Evolutionary conservation across 2,329 filamentous ascomycete genomes (phyloP), one percentile per base, ranked within the genome.

Genomic region (Aspergillus calidoustus): DNA sequence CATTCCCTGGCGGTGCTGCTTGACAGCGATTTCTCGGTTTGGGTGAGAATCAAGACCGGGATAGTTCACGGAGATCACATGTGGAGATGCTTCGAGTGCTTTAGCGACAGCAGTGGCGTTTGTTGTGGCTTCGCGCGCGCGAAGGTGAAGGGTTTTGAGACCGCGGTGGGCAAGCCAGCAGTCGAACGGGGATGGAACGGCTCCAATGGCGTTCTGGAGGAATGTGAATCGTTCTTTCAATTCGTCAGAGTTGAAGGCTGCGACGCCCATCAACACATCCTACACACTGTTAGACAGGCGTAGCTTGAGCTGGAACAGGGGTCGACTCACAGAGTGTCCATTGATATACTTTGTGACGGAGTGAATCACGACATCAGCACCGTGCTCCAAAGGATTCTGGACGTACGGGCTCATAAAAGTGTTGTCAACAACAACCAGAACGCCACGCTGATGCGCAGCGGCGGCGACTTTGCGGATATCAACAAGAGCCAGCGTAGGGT

Each of bases 331-430:
- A 2, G 85, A 88, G 82, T 99, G 95, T 54, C 95, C 95, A 78
- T 98, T 98, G 82, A 99, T 98, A 82, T 98, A 99, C 82, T 99
- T 99, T 49, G 95, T 99, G 59, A 99, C 95, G 59, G 89, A 93
- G 84, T 98, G 94, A 48, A 98, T 91, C 68, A 98, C 94, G 67
- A 98, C 93, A 78, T 99, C 95, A 69, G 95, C 95, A 70, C 95
- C 95, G 76, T 94, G 92, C 74, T 96, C 90, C 59, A 99, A 87
- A 3, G 95, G 95, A 80, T 97, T 98, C 81, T 99, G 95, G 52
- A 99, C 86, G 77, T 98, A 99, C 34, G 95, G 95, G 64, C 91
- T 94, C 74, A 98, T 84, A 84, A 99, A 99, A 22, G 95, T 99
- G 83, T 99, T 99, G 83, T 99, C 95, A 47, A 99, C 95, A n/a